Evolutionary conservation across 345 rosid genomes (phyloP), one percentile per base, ranked within the genome.

Genomic region (Aethionema arabicum): DNA sequence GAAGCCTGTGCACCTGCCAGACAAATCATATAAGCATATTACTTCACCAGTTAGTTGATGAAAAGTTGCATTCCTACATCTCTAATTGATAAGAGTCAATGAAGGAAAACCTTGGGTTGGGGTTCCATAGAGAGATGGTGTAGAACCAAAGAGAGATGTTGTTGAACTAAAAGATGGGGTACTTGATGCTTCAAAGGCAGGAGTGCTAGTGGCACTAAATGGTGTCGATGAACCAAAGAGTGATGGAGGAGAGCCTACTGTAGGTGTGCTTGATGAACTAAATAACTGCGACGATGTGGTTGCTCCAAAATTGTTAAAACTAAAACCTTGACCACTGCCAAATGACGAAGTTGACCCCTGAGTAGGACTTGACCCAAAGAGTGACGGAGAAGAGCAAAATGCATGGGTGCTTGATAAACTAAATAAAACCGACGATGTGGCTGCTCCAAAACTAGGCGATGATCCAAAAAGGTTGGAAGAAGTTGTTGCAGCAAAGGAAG

Each of bases 1-100:
- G 97, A 69, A 37, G 85, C 67, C 61, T 84, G 90, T 40, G 74
- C 65, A 67, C 85, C 96, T 88, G 78, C 77, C 68, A 66, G 51
- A 59, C 9, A 63, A 47, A 41, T 33, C 56, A 76, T 35, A 59
- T 44, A 21, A 59, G 48, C 57, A 60, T 42, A 72, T 59, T 32
- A 11, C 3, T 11, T 41, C 21, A 43, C 39, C 61, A 32, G 53
- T 58, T 31, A 37, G 16, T 63, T 27, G 41, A 21, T 12, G 41
- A 7, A 4, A 39, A 47, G 12, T 27, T 4, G 14, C 27, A 56
- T 13, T 15, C 46, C 12, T 15, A 49, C 29, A n/a, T 47, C 2
- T n/a, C 2, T 21, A 21, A 21, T 21, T 21, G 27, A 21, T 21
- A 21, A 21, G 27, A 21, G 27, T 1, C 27, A 21, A 21, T 21